Base-by-base conservation (phyloP, 305 asterid genomes). In the Fraxinus xanthoxyloides region DNA sequence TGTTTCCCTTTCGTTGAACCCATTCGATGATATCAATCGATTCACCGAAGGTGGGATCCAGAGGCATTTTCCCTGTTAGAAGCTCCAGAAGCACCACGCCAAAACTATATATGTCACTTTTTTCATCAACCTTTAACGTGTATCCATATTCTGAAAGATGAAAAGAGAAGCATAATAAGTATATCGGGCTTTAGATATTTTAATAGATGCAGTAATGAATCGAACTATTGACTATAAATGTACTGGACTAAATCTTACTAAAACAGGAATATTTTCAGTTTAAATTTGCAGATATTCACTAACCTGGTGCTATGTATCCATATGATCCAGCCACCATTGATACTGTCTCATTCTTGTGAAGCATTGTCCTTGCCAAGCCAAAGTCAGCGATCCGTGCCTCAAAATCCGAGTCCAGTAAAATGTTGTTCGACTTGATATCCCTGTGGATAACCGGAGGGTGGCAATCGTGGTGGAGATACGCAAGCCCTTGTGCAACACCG, bases 261-360 rank as follows among this genome's bases (percentile, higher is more conserved):
- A 51, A 51, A 51, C 9, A n/a, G 63, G 63, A 51, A 17, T 24
- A 51, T 51, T 51, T 51, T 51, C 61, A 17, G 23, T 51, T 51
- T 1, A 51, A n/a, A 51, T 51, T 51, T 51, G 7, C 3, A 17
- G 63, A 17, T 17, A 51, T 51, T 51, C 63, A 35, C 32, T 67
- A n/a, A 94, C 98, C 98, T 85, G 98, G 98, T 79, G 98, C 98
- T 59, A 94, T 94, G 85, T 94, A 94, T 9, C 98, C 98, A 80
- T 94, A 94, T 0, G 98, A 94, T 80, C 98, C 98, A 46, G 97
- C 98, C 80, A 94, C 94, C 95, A 92, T 89, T 13, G 97, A 92
- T 30, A 91, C 91, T 3, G 92, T 92, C 88, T 90, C 91, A 81
- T 90, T 89, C 89, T 90, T 91, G 82, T 86, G 86, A 63, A 77